Percentiles rank a stretch among this genome's conserved stretches.
Conservation (phyloP, 1,284 basidiomycete genomes). For the Fomitopsis betulina region DNA sequence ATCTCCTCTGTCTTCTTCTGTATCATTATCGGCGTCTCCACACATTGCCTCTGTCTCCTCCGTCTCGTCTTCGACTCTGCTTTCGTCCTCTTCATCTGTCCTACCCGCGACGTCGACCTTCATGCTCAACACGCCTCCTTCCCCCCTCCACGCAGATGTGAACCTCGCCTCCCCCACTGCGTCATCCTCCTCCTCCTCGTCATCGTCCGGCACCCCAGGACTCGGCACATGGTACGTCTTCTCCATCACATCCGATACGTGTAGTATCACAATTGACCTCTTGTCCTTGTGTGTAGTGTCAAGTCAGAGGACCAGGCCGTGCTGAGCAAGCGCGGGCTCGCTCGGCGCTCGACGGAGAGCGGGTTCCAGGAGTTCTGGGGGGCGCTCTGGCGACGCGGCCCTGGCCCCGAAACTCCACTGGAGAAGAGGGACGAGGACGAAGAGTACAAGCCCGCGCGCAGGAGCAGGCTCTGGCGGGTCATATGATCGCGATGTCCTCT, state of each 20-base stretch:
- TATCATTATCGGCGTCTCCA: background rate
- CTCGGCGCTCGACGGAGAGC: background rate
- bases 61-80: slow-evolving; percentile 4
- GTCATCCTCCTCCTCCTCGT: background rate
- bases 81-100: background rate
- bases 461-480: slow-evolving; percentile 5
- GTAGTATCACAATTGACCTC: background rate
- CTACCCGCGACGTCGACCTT: background rate
- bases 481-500: background rate
- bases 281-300: background rate
- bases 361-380: background rate
- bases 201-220: background rate
- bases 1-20: background rate
- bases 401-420: background rate
- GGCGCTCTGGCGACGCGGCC: background rate
- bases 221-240: background rate
- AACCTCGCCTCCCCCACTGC: background rate
- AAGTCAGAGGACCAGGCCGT: background rate
- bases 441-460: background rate
- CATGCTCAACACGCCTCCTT: slow-evolving; percentile 1
- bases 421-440: background rate
- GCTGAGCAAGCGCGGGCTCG: background rate
- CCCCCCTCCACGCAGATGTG: background rate
- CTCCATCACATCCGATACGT: too few species aligned
- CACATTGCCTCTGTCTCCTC: background rate